Evolutionary conservation across 2,329 filamentous ascomycete species (phyloP).

Genomic region (Phaeosphaeria sp.): DNA sequence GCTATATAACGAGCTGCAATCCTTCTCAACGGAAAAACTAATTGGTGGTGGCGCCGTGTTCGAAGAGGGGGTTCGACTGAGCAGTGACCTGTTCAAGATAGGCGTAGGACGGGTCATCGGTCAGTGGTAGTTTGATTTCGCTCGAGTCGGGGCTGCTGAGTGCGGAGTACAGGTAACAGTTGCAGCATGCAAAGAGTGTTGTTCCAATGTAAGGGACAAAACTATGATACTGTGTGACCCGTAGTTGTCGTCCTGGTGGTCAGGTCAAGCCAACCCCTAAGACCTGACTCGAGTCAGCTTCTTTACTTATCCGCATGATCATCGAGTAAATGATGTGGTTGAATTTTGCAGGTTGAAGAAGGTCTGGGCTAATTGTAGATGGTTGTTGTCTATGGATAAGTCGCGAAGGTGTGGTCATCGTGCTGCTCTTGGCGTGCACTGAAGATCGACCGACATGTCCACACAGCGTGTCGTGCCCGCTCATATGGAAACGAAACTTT

Average conservation of each 20-base stretch:
- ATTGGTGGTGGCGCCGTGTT: background rate
- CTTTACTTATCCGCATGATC: background rate
- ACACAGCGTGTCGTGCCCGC: background rate
- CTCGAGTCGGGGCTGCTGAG: background rate
- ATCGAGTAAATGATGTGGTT: background rate
- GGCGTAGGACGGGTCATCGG: background rate
- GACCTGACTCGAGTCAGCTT: background rate
- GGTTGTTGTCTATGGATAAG: background rate
- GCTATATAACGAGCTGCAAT: background rate
- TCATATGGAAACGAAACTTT: background rate
- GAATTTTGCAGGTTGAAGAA: background rate
- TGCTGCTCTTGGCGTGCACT: background rate
- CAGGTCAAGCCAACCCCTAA: background rate
- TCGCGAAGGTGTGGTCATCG: background rate
- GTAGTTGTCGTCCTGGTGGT: background rate
- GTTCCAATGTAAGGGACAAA: background rate
- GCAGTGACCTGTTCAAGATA: background rate
- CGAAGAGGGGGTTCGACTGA: background rate
- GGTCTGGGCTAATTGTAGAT: background rate
- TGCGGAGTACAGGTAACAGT: background rate
- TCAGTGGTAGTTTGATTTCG: background rate
- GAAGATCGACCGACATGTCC: background rate
- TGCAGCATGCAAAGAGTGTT: background rate
- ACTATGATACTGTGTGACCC: background rate
- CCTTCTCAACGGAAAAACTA: background rate